Evolutionary conservation across 306 rosid species (phyloP), one percentile per base, ranked within the genome.

Genomic region (Vigna unguiculata): DNA sequence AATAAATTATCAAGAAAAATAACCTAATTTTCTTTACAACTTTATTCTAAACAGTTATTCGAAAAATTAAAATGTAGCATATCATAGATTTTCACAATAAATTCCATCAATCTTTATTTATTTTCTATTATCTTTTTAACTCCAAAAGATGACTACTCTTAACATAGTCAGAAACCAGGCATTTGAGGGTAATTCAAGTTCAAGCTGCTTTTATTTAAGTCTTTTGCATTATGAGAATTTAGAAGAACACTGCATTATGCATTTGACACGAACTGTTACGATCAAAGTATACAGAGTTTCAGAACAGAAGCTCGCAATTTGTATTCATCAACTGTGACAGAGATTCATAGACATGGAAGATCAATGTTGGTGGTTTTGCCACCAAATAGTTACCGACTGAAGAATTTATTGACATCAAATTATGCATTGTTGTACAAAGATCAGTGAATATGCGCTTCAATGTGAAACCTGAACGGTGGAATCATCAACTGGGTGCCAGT

Each of bases 401-500:
- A 46, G 25, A 58, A 22, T 65, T 82, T 82, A 77, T 82, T 82
- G 63, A 30, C 54, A 51, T 41, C 15, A 64, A 52, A 59, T 36
- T 59, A 28, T 7, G 24, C 47, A 74, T 68, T 68, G 49, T 75
- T 49, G 41, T 19, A 5, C 9, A 25, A 48, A 46, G 43, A 76
- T 22, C 10, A 20, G 9, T 40, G 41, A 74, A 81, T 24, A 6
- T 4, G 7, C 3, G 64, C 38, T 19, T 70, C 43, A 70, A 46
- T 36, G 43, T 1, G 40, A 72, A 57, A 20, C 13, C 1, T 12
- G 55, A 60, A 47, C 2, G 2, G 80, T 78, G 65, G 91, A 88
- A 71, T 95, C 97, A 76, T 92, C 93, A 34, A 85, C 57, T 0
- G 89, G 93, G 80, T 84, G 52, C 90, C 90, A 85, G 47, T 47